A percentile compares a stretch with the other conserved stretches of the same genome.
Conservation (phyloP, 2,329 filamentous ascomycete species). For the Diaporthe longicolla region DNA sequence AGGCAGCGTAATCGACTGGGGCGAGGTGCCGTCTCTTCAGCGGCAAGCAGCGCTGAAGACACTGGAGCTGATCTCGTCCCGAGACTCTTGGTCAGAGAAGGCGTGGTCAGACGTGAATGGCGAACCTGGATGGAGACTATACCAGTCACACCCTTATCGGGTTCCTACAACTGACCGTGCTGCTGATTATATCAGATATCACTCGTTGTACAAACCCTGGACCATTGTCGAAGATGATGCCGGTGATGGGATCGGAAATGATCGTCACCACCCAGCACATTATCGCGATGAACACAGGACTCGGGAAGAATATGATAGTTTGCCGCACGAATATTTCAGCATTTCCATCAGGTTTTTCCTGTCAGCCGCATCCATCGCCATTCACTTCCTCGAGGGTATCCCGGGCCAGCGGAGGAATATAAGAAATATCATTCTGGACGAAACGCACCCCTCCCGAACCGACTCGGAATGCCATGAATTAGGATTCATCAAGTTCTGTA, state of each 20-base stretch:
- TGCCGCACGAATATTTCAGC: background rate
- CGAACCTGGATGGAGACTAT: background rate
- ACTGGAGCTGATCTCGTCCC: background rate
- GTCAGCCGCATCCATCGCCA: conserved; percentile 1
- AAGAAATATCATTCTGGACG: conserved; percentile 3
- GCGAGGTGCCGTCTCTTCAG: background rate
- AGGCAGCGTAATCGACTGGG: background rate
- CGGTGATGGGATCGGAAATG: background rate
- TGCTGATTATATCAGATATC: background rate
- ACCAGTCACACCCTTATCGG: background rate
- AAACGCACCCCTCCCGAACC: background rate
- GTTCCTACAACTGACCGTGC: background rate
- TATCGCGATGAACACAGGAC: background rate
- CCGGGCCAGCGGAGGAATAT: conserved; percentile 3
- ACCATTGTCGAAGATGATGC: conserved; percentile 3
- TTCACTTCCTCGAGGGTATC: background rate
- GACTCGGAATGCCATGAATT: background rate
- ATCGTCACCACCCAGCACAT: background rate
- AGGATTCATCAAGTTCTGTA: background rate
- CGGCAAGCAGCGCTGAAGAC: conserved; percentile 5
- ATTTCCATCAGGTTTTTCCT: background rate
- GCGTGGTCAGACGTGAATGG: background rate
- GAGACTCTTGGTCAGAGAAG: background rate
- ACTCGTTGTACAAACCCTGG: conserved; percentile 9
- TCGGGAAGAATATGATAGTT: background rate